Conservation (phyloP, 495 filamentous ascomycete species). For the Chlorociboria aeruginascens region DNA sequence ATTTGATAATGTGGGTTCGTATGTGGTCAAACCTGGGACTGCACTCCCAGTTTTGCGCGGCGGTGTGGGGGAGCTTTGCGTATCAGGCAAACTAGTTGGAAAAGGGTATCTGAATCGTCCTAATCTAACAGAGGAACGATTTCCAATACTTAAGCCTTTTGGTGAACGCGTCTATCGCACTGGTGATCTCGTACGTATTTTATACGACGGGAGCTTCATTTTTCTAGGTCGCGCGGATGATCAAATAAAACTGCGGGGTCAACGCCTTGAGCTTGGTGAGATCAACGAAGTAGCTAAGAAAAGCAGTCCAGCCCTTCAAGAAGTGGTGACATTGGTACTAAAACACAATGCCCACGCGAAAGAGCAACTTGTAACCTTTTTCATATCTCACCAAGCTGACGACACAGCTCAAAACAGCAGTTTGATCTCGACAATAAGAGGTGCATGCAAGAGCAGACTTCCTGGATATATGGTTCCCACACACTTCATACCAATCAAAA, state of each 20-base stretch:
- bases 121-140: slow-evolving; percentile 51
- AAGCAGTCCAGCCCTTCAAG: slow-evolving; percentile 30
- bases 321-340: slow-evolving; percentile 55
- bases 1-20: slow-evolving; percentile 72
- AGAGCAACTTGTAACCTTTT: slow-evolving; percentile 59
- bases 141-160: slow-evolving; percentile 41
- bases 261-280: slow-evolving; percentile 65
- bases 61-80: slow-evolving; percentile 74
- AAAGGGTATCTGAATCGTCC: slow-evolving; percentile 76
- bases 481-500: slow-evolving; percentile 50
- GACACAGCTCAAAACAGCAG: neutral
- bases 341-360: slow-evolving; percentile 49
- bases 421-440: slow-evolving; percentile 22
- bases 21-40: slow-evolving; percentile 59
- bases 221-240: slow-evolving; percentile 68
- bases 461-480: slow-evolving; percentile 72
- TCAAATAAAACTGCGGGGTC: slow-evolving; percentile 70
- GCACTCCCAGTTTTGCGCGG: slow-evolving; percentile 63
- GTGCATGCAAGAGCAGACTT: slow-evolving; percentile 45
- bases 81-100: slow-evolving; percentile 75
- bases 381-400: slow-evolving; percentile 25
- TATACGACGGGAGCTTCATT: slow-evolving; percentile 58
- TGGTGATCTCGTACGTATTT: slow-evolving; percentile 64
- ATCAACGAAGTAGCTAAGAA: slow-evolving; percentile 55
- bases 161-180: slow-evolving; percentile 57